A percentile compares a stretch with the other conserved stretches of the same genome.
Conservation (phyloP, 2,329 filamentous ascomycete species). For the Stachybotrys elegans region DNA sequence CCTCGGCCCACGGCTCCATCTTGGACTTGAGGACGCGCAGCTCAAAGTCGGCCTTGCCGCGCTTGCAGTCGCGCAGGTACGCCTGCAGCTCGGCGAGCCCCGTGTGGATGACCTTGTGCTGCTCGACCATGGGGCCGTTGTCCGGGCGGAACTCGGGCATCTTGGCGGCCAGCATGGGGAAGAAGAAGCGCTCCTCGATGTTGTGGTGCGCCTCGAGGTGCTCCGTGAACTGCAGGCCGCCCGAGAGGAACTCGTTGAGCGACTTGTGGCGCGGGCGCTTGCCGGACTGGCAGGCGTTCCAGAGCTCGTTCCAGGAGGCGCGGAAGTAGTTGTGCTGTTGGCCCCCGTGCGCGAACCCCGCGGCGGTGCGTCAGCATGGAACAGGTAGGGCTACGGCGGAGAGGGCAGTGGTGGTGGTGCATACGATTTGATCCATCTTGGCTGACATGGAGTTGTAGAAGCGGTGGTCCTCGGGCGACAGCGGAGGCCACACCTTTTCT, state of each 20-base stretch:
- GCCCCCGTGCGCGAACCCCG: no score
- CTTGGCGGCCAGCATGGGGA: slow-evolving; percentile 68
- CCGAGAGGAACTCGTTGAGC: slow-evolving; percentile 61
- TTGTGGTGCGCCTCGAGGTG: slow-evolving; percentile 72
- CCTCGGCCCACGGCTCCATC: slow-evolving; percentile 73
- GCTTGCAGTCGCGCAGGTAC: slow-evolving; percentile 59
- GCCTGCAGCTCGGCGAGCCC: slow-evolving; percentile 64
- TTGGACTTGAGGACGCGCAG: slow-evolving; percentile 57
- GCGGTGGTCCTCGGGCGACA: slow-evolving; percentile 62
- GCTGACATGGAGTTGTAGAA: slow-evolving; percentile 70
- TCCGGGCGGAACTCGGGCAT: slow-evolving; percentile 69
- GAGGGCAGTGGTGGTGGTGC: slow-evolving; percentile 16
- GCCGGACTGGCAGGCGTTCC: slow-evolving; percentile 55
- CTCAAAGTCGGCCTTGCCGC: slow-evolving; percentile 57
- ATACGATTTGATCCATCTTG: slow-evolving; percentile 68
- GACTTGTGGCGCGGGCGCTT: slow-evolving; percentile 60
- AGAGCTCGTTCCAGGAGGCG: slow-evolving; percentile 65
- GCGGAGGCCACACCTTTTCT: slow-evolving; percentile 45
- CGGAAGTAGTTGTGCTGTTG: slow-evolving; percentile 74
- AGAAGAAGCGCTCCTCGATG: slow-evolving; percentile 79
- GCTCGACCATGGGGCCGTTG: slow-evolving; percentile 58
- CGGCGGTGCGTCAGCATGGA: no score
- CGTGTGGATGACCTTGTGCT: slow-evolving; percentile 74
- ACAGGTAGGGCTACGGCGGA: not conserved
- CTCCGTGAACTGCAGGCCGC: slow-evolving; percentile 64